phyloP scores from a whole-genome alignment of 768 basidiomycete species.

The Termitomyces sp. region DNA sequence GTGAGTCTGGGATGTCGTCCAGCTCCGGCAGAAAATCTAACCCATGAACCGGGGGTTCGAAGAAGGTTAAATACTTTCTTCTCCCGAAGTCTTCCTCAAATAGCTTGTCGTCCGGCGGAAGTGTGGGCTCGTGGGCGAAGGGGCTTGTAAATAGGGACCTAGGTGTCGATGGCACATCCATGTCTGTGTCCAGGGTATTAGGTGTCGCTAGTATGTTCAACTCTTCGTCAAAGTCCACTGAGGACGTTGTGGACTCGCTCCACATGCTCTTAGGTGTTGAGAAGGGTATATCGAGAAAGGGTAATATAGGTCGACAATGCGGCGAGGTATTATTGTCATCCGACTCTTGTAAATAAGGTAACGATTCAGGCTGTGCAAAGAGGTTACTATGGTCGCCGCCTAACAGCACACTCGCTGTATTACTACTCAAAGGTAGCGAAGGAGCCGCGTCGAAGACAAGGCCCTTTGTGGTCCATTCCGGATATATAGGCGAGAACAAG shows the following conservation, averaged over 20 bases:
- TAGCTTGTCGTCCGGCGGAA: conserved; percentile 1
- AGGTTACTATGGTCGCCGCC: not conserved
- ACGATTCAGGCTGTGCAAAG: not conserved
- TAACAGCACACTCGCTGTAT: not conserved
- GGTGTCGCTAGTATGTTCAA: conserved; percentile 18
- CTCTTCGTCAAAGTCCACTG: conserved; percentile 12
- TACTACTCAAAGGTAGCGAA: conserved; percentile 2
- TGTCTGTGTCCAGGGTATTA: conserved; percentile 7
- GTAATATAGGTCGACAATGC: conserved; percentile 12
- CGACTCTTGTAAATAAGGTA: conserved; percentile 4
- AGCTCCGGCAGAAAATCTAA: conserved; percentile 10
- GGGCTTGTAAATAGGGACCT: conserved; percentile 14
- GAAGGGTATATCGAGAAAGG: conserved; percentile 13
- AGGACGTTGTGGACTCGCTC: conserved; percentile 6
- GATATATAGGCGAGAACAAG: conserved; percentile 13
- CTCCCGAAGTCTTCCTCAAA: not conserved
- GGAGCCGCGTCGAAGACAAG: conserved; percentile 4
- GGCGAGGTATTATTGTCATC: conserved; percentile 3
- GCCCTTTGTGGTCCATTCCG: conserved; percentile 13
- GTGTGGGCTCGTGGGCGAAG: conserved; percentile 1
- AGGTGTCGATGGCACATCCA: conserved; percentile 18
- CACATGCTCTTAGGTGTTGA: conserved; percentile 7
- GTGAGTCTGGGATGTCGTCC: conserved; percentile 10
- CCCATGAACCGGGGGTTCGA: conserved; percentile 3
- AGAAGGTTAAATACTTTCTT: not conserved